Evolutionary conservation across 768 basidiomycete genomes (phyloP).

Genomic region (Lentinula edodes): DNA sequence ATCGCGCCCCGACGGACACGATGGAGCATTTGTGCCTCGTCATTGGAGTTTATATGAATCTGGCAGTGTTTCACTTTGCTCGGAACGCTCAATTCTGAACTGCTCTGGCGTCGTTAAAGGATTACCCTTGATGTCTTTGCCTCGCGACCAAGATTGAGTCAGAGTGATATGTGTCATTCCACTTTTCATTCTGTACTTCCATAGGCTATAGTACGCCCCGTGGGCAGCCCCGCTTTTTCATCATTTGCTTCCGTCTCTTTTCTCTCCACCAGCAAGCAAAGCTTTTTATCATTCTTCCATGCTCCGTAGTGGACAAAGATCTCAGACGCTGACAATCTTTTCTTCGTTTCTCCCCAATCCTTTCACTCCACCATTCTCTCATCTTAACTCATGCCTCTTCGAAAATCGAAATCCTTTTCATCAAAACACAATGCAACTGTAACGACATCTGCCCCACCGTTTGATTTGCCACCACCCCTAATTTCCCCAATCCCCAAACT

Average conservation of each 20-base stretch:
- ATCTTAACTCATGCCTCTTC: neutral
- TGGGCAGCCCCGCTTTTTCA: too few relatives aligned
- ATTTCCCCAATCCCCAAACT: neutral
- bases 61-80: neutral
- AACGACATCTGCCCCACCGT: neutral
- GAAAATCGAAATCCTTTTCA: neutral
- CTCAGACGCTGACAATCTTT: neutral
- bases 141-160: neutral
- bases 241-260: too few relatives aligned
- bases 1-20: neutral
- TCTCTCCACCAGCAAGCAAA: too few relatives aligned
- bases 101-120: neutral
- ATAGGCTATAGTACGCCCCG: neutral
- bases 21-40: neutral
- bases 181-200: neutral
- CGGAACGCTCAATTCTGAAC: neutral
- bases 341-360: neutral
- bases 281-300: neutral
- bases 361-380: neutral
- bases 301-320: neutral
- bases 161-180: neutral
- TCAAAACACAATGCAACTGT: neutral
- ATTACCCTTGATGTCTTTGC: neutral
- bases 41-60: neutral
- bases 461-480: neutral